These are phyloP conservation scores for Paraphoma sp. DNA, from an alignment of 2,329 filamentous ascomycete genomes.

Conservation along the genomic window DNA sequence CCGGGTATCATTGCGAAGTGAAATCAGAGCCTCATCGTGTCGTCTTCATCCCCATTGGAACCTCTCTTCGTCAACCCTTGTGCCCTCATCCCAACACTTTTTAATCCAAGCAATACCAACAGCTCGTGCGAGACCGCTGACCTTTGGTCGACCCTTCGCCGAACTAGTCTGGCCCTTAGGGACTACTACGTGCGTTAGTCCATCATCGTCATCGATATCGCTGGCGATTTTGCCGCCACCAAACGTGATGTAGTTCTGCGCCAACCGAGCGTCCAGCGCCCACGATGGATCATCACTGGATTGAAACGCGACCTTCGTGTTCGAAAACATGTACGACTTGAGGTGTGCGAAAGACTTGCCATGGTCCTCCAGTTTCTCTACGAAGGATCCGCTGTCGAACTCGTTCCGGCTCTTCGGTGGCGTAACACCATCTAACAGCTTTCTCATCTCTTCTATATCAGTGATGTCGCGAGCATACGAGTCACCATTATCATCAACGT, in stretches of 20 bases:
- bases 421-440: slow-evolving; percentile 48
- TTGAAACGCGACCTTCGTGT: slow-evolving; percentile 30
- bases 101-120: slow-evolving; percentile 77
- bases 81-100: slow-evolving; percentile 80
- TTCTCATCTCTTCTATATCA: slow-evolving; percentile 65
- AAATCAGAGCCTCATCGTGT: background rate
- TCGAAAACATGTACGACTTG: slow-evolving; percentile 41
- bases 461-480: slow-evolving; percentile 78
- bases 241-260: slow-evolving; percentile 69
- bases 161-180: slow-evolving; percentile 53
- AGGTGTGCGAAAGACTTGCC: slow-evolving; percentile 27
- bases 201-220: slow-evolving; percentile 56
- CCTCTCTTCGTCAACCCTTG: slow-evolving; percentile 73
- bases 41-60: slow-evolving; percentile 41
- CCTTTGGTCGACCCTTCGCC: slow-evolving; percentile 48
- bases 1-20: too few species aligned
- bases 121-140: slow-evolving; percentile 67
- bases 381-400: slow-evolving; percentile 28
- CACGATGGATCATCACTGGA: slow-evolving; percentile 12
- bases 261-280: slow-evolving; percentile 48
- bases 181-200: slow-evolving; percentile 77
- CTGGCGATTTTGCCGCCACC: slow-evolving; percentile 68
- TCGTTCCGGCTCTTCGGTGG: slow-evolving; percentile 15
- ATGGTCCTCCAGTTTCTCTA: slow-evolving; percentile 38
- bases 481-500: slow-evolving; percentile 80